A percentile compares a stretch with the other conserved stretches of the same genome.
Conservation (phyloP, 2,329 filamentous ascomycete species). For the Colletotrichum camelliae region DNA sequence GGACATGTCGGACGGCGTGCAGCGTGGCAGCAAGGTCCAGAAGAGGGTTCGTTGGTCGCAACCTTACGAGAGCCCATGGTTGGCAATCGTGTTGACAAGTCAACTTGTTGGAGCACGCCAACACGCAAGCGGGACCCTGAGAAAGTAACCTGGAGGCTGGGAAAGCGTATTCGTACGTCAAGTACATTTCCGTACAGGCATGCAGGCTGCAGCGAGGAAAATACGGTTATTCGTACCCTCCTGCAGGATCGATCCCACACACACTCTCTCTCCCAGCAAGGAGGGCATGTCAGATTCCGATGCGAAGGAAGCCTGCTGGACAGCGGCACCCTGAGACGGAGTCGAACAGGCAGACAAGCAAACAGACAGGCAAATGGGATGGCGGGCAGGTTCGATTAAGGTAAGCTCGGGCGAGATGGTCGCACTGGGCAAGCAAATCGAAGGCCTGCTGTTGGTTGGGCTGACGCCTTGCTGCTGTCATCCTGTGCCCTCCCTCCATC, state of each 20-base stretch:
- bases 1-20: not conserved
- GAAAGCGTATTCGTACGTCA: not conserved
- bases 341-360: not conserved
- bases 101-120: not conserved
- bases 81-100: not conserved
- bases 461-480: not conserved
- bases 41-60: not conserved
- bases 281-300: not conserved
- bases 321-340: not conserved
- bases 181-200: not conserved
- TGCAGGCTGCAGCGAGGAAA: not conserved
- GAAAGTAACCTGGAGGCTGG: not conserved
- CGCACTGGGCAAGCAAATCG: not conserved
- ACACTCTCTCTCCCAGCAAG: not conserved
- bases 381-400: constrained; percentile 1
- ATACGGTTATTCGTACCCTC: not conserved
- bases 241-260: not conserved
- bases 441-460: not conserved
- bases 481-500: not conserved
- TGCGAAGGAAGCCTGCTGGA: not conserved
- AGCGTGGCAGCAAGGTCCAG: not conserved
- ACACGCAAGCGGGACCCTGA: not conserved
- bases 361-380: not conserved
- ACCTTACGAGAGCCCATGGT: not conserved
- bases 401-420: constrained; percentile 10